Evolutionary conservation across 2,329 filamentous ascomycete species (phyloP), one percentile per base, ranked within the genome.

Genomic region (Chrysosporium keratinophilum): DNA sequence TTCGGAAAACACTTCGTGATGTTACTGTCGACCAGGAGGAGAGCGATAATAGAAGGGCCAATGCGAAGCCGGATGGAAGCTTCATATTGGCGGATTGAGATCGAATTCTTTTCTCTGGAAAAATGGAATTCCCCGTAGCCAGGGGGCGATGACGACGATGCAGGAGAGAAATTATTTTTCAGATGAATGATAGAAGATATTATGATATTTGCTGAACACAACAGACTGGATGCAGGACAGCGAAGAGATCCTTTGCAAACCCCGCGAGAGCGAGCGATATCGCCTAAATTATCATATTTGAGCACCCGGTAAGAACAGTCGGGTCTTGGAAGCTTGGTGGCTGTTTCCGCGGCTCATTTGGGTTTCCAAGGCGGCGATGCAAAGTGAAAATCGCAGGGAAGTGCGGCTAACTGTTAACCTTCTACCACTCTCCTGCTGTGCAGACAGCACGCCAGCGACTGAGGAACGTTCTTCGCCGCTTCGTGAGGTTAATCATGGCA

Each of bases 41-140:
- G 37, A 67, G 56, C 15, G 70, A 54, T 1, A 71, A 54, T 1
- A 69, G 54, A 6, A 65, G 50, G 11, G 39, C 47, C 23, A 57
- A 50, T 45, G 60, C 54, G 33, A 65, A 59, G 43, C 59, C 56
- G 48, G 59, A 60, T 1, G 63, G 56, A 17, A 69, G 44, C 60
- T 66, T 71, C 69, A 70, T 70, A 40, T 17, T 62, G 44, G 10
- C 17, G 7, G 39, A 10, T n/a, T n/a, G 37, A 40, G 4, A 9
- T 15, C 3, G 4, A 31, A 33, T 46, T 9, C 9, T 15, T n/a
- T 23, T 19, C 15, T 23, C 15, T 14, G 14, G 15, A 44, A 15
- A n/a, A 23, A 23, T 44, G 19, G 20, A 44, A 7, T 28, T 28
- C 23, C 23, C 23, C 7, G 23, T 28, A 4, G 23, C 23, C 23